Conservation (phyloP, 345 rosid genomes). For the Geranium brycei region DNA sequence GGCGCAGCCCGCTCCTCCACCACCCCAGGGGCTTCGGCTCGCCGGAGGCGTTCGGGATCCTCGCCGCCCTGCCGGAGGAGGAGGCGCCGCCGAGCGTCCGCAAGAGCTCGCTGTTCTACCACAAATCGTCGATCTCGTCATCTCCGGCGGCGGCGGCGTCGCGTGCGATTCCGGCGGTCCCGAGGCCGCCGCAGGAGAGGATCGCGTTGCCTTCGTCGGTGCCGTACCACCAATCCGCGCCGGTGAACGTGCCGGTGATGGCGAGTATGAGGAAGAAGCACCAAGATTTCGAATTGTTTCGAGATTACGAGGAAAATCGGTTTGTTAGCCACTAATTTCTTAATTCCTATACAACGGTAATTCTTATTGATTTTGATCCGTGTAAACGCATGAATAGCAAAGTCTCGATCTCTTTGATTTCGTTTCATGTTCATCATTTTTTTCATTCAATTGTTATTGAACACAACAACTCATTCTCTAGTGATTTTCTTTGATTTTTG, state of each 20-base stretch:
- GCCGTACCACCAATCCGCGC: conserved; percentile 25
- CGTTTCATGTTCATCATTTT: no score
- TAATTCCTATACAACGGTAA: no score
- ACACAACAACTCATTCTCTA: no score
- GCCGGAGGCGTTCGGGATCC: conserved; percentile 23
- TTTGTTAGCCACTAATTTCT: no score
- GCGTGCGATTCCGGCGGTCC: conserved; percentile 19
- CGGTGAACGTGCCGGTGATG: conserved; percentile 23
- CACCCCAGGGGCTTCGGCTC: conserved; percentile 4
- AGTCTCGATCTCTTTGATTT: no score
- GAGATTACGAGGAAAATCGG: no score
- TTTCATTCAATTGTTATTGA: no score
- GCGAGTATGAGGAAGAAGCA: conserved; percentile 10
- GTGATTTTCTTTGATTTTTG: no score
- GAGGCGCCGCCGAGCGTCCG: not conserved
- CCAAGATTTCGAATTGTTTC: conserved; percentile 14
- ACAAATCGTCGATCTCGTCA: conserved; percentile 14
- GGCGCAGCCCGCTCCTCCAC: conserved; percentile 2
- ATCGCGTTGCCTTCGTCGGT: not conserved
- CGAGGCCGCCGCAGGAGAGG: conserved; percentile 20
- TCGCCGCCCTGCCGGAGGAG: conserved; percentile 22
- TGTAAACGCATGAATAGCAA: no score
- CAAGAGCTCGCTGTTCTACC: conserved; percentile 12
- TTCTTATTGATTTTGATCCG: no score
- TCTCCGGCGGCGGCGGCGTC: conserved; percentile 17